A percentile compares a stretch with the other conserved stretches of the same genome.
phyloP scores from a whole-genome alignment of 345 rosid species.

The Streptanthus diversifolius region DNA sequence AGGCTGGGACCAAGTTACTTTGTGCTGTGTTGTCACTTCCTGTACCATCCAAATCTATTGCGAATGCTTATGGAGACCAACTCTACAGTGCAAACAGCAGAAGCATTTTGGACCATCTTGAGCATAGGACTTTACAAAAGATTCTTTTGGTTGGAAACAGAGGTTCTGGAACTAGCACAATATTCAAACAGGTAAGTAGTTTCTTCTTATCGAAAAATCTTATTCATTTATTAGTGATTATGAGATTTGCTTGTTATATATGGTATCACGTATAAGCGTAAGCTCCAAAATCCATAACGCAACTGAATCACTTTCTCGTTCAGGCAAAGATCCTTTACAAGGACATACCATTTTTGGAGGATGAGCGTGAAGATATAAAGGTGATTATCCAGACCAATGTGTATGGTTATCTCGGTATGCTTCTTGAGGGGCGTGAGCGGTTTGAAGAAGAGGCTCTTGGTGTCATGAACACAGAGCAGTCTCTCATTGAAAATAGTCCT shows the following conservation, averaged over 20 bases:
- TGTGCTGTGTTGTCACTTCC: constrained; percentile 93
- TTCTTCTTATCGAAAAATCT: constrained; percentile 5
- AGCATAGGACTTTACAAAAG: constrained; percentile 67
- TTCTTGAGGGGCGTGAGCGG: constrained; percentile 94
- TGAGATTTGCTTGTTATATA: too few relatives aligned
- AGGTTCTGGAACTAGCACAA: constrained; percentile 96
- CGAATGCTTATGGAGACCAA: constrained; percentile 56
- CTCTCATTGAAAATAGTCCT: constrained; percentile 31
- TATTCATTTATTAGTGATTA: neutral
- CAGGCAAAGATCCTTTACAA: constrained; percentile 98
- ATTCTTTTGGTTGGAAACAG: constrained; percentile 77
- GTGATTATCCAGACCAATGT: constrained; percentile 81
- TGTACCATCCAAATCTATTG: constrained; percentile 75
- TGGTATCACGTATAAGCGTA: neutral
- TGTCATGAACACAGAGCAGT: constrained; percentile 35
- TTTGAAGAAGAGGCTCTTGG: constrained; percentile 83
- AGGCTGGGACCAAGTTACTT: constrained; percentile 91
- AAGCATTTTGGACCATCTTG: constrained; percentile 73
- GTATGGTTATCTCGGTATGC: constrained; percentile 86
- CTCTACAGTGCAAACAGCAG: constrained; percentile 48
- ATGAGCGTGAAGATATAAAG: constrained; percentile 81
- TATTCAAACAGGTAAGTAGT: constrained; percentile 82
- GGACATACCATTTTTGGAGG: constrained; percentile 71
- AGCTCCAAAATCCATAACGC: neutral
- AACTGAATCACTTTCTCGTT: constrained; percentile 21